These are phyloP conservation scores for Jamesozyma rosinii DNA, from an alignment of 805 yeast species.

Conservation along the genomic window DNA sequence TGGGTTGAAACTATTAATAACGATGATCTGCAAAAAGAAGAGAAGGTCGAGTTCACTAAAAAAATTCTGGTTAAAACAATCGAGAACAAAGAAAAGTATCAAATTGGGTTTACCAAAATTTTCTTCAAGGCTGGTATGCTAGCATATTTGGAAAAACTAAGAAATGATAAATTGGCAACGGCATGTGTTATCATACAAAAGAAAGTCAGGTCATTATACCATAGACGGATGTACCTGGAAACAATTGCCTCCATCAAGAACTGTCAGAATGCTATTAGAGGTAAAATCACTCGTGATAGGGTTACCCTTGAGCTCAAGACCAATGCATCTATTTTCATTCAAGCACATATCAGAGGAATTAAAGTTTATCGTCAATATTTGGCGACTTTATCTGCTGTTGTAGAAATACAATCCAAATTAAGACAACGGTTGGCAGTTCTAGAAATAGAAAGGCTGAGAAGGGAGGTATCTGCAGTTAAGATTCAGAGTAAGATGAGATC, in stretches of 20 bases:
- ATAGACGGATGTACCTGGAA: slow-evolving; percentile 51
- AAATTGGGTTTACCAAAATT: slow-evolving; percentile 85
- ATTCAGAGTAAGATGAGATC: slow-evolving; percentile 69
- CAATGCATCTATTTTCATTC: slow-evolving; percentile 64
- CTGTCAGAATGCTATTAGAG: slow-evolving; percentile 61
- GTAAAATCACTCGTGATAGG: slow-evolving; percentile 47
- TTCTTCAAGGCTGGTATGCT: slow-evolving; percentile 95
- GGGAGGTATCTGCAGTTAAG: slow-evolving; percentile 47
- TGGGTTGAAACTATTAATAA: slow-evolving; percentile 51
- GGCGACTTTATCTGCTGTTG: slow-evolving; percentile 17
- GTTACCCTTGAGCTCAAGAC: slow-evolving; percentile 48
- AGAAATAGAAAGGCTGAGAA: slow-evolving; percentile 38
- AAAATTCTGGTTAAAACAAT: slow-evolving; percentile 56
- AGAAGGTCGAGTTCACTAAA: slow-evolving; percentile 52
- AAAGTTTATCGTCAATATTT: slow-evolving; percentile 34
- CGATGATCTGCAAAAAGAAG: slow-evolving; percentile 40
- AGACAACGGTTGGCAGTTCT: slow-evolving; percentile 43
- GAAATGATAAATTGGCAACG: slow-evolving; percentile 63
- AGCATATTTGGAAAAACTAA: slow-evolving; percentile 77
- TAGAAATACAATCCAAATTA: slow-evolving; percentile 37
- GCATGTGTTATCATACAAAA: slow-evolving; percentile 83
- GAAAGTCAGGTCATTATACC: slow-evolving; percentile 56
- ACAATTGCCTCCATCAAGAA: slow-evolving; percentile 44
- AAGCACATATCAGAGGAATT: slow-evolving; percentile 53
- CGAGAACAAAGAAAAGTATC: slow-evolving; percentile 61